Evolutionary conservation across 257 asterid genomes (phyloP).

Genomic region (Eucommia ulmoides): DNA sequence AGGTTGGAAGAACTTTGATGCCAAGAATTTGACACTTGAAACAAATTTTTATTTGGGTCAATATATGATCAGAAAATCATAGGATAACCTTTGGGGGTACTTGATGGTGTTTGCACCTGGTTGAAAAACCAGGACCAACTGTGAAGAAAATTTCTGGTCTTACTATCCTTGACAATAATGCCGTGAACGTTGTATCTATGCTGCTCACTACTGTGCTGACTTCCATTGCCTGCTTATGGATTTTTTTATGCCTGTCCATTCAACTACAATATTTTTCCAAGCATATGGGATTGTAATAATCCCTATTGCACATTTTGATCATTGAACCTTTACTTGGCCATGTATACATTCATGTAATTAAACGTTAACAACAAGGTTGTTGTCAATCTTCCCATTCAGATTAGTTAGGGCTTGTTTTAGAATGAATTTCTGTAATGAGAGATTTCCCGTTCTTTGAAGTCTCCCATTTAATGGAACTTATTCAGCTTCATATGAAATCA

Average conservation of each 20-base stretch:
- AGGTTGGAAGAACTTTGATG: neutral
- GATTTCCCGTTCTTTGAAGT: no score
- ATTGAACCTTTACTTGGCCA: no score
- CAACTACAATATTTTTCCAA: no score
- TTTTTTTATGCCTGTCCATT: slow-evolving; percentile 76
- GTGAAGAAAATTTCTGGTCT: slow-evolving; percentile 83
- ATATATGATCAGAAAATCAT: neutral
- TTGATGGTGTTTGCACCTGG: slow-evolving; percentile 39
- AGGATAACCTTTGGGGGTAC: neutral
- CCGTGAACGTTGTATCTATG: slow-evolving; percentile 76
- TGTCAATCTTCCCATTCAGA: no score
- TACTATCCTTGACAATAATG: slow-evolving; percentile 66
- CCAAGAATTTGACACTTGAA: neutral
- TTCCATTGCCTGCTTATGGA: slow-evolving; percentile 40
- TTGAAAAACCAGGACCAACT: slow-evolving; percentile 80
- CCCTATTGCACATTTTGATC: no score
- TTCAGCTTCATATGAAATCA: no score
- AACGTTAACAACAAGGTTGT: no score
- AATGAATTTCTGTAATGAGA: no score
- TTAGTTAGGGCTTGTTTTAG: no score
- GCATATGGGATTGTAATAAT: no score
- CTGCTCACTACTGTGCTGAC: slow-evolving; percentile 45
- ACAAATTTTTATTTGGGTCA: neutral
- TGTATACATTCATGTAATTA: no score
- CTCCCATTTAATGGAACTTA: no score